Evolutionary conservation across 2,329 filamentous ascomycete genomes (phyloP).

Genomic region (Cladophialophora yegresii): DNA sequence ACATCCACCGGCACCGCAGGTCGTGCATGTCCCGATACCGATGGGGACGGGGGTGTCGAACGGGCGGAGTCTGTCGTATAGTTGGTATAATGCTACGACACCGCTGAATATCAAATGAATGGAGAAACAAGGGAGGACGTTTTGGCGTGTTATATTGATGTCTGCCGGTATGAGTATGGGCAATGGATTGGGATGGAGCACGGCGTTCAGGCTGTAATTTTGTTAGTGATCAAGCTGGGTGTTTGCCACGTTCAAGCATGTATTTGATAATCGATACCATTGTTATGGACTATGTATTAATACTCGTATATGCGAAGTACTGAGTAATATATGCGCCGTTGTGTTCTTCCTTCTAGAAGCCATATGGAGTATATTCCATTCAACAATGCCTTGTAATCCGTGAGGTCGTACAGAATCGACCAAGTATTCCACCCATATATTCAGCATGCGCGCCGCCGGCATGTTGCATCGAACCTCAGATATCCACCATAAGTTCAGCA

Average conservation of each 20-base stretch:
- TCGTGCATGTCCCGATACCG: neutral
- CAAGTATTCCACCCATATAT: neutral
- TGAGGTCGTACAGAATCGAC: neutral
- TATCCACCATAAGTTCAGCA: neutral
- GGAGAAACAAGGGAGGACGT: neutral
- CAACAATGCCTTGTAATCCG: neutral
- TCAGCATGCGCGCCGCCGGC: neutral
- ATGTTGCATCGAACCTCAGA: neutral
- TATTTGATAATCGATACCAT: neutral
- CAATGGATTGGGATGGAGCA: neutral
- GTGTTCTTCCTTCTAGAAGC: neutral
- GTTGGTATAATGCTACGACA: conserved; percentile 33
- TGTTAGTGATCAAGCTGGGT: neutral
- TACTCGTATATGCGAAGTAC: neutral
- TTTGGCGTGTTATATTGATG: neutral
- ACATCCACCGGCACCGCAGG: neutral
- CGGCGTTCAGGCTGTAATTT: neutral
- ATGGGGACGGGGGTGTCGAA: conserved; percentile 4
- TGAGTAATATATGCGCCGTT: neutral
- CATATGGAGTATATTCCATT: neutral
- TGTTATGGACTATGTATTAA: neutral
- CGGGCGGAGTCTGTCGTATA: conserved; percentile 29
- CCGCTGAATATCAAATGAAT: conserved; percentile 26
- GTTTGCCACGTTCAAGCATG: neutral
- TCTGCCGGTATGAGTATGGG: neutral